Percentiles rank a stretch among this genome's conserved stretches.
Conservation (phyloP, 2,329 filamentous ascomycete genomes). For the Sporothrix humicola region DNA sequence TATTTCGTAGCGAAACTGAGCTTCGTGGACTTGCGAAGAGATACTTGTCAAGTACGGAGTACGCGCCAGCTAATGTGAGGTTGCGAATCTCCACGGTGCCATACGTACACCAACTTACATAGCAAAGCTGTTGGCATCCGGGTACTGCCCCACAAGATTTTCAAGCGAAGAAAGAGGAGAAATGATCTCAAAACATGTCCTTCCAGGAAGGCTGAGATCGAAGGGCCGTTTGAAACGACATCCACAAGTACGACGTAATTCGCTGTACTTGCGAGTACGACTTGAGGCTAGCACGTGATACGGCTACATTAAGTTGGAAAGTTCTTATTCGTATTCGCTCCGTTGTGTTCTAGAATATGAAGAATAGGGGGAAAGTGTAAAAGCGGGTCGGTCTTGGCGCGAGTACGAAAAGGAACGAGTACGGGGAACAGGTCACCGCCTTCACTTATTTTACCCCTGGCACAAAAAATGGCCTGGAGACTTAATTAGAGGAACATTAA, state of each 20-base stretch:
- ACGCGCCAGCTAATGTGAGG: no score
- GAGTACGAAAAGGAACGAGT: slow-evolving; percentile 28
- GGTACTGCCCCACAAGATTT: no score
- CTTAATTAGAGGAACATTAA: slow-evolving; percentile 24
- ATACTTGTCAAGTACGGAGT: no score
- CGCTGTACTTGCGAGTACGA: background rate
- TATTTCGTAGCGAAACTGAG: no score
- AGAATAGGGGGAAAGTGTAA: background rate
- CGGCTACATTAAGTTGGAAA: background rate
- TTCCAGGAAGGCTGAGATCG: no score
- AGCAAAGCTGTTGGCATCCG: no score
- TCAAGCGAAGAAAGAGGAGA: no score
- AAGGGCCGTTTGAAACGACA: background rate
- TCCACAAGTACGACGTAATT: background rate
- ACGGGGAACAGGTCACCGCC: slow-evolving; percentile 7
- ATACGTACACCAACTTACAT: no score
- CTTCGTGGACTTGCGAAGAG: no score
- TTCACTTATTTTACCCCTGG: slow-evolving; percentile 33
- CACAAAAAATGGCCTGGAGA: slow-evolving; percentile 26
- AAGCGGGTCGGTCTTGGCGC: slow-evolving; percentile 15
- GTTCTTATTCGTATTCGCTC: slow-evolving; percentile 39
- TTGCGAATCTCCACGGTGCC: no score
- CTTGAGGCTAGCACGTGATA: slow-evolving; percentile 19
- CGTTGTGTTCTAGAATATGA: slow-evolving; percentile 23
- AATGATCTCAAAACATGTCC: no score